Percentiles rank a stretch among this genome's conserved stretches.
Evolutionary conservation across 2,329 filamentous ascomycete genomes (phyloP).

Genomic region (Botrytis fabae): DNA sequence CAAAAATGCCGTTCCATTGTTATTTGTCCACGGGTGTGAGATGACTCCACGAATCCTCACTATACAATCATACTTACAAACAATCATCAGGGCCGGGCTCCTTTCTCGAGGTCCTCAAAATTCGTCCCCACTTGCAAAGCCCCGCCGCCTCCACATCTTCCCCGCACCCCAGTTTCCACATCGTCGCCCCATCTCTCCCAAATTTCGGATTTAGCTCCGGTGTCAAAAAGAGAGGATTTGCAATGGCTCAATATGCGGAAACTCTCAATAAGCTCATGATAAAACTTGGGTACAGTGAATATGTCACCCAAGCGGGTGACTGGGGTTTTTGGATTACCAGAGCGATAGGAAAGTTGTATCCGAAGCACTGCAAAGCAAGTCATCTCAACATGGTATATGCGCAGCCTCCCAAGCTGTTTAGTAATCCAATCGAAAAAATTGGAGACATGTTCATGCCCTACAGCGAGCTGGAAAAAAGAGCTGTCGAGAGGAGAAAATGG

Average conservation of each 20-base stretch:
- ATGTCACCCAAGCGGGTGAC: conserved; percentile 64
- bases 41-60: neutral
- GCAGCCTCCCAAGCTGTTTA: conserved; percentile 50
- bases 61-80: neutral
- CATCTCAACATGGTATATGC: conserved; percentile 60
- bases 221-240: neutral
- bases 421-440: conserved; percentile 57
- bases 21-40: conserved; percentile 57
- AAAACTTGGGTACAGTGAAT: conserved; percentile 57
- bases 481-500: conserved; percentile 53
- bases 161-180: neutral
- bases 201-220: neutral
- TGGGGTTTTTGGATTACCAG: conserved; percentile 66
- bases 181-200: neutral
- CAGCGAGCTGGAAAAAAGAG: conserved; percentile 48
- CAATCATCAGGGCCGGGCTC: conserved; percentile 58
- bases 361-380: conserved; percentile 55
- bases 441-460: conserved; percentile 57
- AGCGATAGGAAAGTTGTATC: conserved; percentile 59
- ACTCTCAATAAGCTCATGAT: conserved; percentile 64
- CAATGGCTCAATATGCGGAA: neutral
- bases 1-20: conserved; percentile 58
- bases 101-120: conserved; percentile 59
- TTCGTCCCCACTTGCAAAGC: neutral
- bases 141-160: neutral